These are phyloP conservation scores for Gossypium gossypioides DNA, from an alignment of 441 rosid genomes.

Conservation along the genomic window DNA sequence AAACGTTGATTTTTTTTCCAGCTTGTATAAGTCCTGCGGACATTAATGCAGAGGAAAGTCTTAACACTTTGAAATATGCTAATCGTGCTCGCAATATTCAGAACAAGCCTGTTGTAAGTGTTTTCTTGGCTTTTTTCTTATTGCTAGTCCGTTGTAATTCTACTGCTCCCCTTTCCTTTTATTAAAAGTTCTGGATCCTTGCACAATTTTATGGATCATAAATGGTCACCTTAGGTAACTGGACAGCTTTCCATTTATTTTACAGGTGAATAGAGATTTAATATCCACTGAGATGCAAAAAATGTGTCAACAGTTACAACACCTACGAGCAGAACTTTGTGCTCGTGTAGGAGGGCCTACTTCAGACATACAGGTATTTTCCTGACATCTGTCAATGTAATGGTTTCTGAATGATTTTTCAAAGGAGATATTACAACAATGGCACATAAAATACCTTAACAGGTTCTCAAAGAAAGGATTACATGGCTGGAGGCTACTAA, in stretches of 20 bases:
- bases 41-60: constrained; percentile 56
- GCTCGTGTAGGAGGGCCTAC: constrained; percentile 34
- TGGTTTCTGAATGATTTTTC: neutral
- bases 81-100: constrained; percentile 69
- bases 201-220: neutral
- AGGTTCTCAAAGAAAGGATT: constrained; percentile 52
- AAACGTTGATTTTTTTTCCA: constrained; percentile 24
- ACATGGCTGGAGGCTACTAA: constrained; percentile 51
- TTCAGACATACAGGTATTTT: constrained; percentile 37
- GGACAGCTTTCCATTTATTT: constrained; percentile 10
- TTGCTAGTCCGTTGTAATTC: neutral
- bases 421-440: neutral
- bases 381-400: neutral
- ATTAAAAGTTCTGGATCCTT: neutral
- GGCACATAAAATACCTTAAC: constrained; percentile 3
- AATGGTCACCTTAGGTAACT: neutral
- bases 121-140: neutral
- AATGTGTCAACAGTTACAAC: constrained; percentile 52
- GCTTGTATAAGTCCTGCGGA: constrained; percentile 66
- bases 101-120: constrained; percentile 57
- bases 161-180: neutral
- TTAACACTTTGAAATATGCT: constrained; percentile 55
- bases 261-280: constrained; percentile 62
- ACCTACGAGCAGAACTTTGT: constrained; percentile 52
- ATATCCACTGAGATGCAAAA: constrained; percentile 53